phyloP scores from a whole-genome alignment of 2,329 filamentous ascomycete genomes.

The Diaporthe helianthi region DNA sequence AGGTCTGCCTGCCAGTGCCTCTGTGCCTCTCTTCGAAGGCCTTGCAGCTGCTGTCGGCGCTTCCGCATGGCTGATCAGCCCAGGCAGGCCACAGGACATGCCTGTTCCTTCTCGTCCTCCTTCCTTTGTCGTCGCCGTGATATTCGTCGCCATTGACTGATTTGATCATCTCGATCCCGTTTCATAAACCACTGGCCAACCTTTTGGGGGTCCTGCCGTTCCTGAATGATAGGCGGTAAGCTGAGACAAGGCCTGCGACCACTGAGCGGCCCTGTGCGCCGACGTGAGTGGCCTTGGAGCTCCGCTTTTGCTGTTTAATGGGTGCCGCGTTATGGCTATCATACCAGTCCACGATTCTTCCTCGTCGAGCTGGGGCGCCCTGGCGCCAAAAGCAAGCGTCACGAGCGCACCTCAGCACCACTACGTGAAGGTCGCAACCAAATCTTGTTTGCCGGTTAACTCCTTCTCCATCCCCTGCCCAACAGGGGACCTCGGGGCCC shows the following conservation, averaged over 20 bases:
- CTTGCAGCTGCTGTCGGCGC: conserved; percentile 9
- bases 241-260: conserved; percentile 31
- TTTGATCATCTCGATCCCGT: conserved; percentile 20
- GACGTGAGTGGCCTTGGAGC: conserved; percentile 7
- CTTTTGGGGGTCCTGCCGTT: background rate
- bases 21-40: background rate
- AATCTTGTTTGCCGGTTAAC: conserved; percentile 6
- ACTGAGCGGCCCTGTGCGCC: conserved; percentile 21
- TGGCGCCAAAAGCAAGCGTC: conserved; percentile 11
- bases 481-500: background rate
- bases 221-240: conserved; percentile 32
- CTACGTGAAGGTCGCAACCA: conserved; percentile 3
- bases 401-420: conserved; percentile 19
- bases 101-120: conserved; percentile 1
- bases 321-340: conserved; percentile 23
- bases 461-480: conserved; percentile 16
- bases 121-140: conserved; percentile 12
- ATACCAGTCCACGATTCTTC: conserved; percentile 12
- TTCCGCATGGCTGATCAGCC: conserved; percentile 15
- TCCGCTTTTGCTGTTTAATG: conserved; percentile 24
- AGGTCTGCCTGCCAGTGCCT: too few species aligned
- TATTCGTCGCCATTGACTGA: background rate
- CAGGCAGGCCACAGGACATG: background rate
- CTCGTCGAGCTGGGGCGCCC: conserved; percentile 5
- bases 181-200: conserved; percentile 12